A percentile compares a stretch with the other conserved stretches of the same genome.
Conservation (phyloP, 2,329 filamentous ascomycete genomes). For the Colletotrichum somersetense region DNA sequence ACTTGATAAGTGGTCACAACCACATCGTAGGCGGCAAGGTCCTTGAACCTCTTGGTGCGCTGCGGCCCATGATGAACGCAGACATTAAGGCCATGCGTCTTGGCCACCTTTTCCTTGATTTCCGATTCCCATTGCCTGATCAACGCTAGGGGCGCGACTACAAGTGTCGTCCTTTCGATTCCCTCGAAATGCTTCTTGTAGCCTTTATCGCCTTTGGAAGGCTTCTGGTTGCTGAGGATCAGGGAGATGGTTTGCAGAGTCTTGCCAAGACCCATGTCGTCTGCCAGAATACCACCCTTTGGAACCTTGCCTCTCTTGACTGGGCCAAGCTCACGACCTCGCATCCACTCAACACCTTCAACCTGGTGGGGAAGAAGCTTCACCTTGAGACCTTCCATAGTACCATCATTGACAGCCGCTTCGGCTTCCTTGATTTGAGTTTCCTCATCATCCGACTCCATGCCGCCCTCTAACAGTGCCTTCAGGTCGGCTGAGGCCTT, state of each 20-base stretch:
- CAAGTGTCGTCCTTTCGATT: conserved; percentile 84
- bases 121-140: conserved; percentile 98
- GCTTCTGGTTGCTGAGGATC: conserved; percentile 84
- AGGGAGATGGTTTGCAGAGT: conserved; percentile 94
- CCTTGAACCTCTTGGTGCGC: conserved; percentile 81
- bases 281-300: conserved; percentile 93
- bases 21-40: conserved; percentile 88
- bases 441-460: conserved; percentile 78
- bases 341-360: conserved; percentile 96
- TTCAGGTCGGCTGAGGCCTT: conserved; percentile 84
- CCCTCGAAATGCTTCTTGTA: conserved; percentile 78
- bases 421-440: conserved; percentile 50
- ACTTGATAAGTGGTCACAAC: conserved; percentile 98
- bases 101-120: conserved; percentile 83
- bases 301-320: conserved; percentile 85
- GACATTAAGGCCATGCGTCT: conserved; percentile 79
- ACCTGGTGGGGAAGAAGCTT: conserved; percentile 94
- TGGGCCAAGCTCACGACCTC: conserved; percentile 87
- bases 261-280: conserved; percentile 98
- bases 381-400: conserved; percentile 84
- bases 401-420: conserved; percentile 60
- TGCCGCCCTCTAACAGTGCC: conserved; percentile 82
- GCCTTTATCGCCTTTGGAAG: conserved; percentile 67
- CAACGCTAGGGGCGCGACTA: conserved; percentile 91
- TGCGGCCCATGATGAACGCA: conserved; percentile 92